Percentiles rank a stretch among this genome's conserved stretches.
Evolutionary conservation across 1,139 yeast genomes (phyloP).

Genomic region (Blastobotrys illinoisensis): DNA sequence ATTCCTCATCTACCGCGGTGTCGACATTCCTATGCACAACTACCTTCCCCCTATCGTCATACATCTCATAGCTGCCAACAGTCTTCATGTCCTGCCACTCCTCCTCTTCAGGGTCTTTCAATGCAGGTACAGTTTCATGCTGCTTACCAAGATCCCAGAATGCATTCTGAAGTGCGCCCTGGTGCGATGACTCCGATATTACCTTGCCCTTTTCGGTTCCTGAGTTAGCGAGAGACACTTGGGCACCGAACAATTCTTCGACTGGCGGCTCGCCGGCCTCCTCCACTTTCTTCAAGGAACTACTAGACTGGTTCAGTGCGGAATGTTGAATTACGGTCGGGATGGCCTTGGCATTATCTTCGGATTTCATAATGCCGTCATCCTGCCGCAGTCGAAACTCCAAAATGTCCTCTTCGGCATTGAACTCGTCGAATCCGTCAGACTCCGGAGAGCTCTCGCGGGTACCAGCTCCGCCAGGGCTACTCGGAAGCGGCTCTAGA

Average conservation of each 20-base stretch:
- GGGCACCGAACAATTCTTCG: slow-evolving; percentile 1
- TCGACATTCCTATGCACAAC: slow-evolving; percentile 30
- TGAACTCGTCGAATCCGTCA: slow-evolving; percentile 8
- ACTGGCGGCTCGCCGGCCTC: neutral
- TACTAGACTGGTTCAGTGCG: neutral
- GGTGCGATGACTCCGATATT: slow-evolving; percentile 21
- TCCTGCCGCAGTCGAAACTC: slow-evolving; percentile 24
- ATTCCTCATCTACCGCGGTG: slow-evolving; percentile 26
- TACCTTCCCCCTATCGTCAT: slow-evolving; percentile 51
- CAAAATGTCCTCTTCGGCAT: slow-evolving; percentile 26
- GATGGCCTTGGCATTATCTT: neutral
- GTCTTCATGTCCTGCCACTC: slow-evolving; percentile 60
- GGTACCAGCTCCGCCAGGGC: neutral
- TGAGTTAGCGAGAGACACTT: neutral
- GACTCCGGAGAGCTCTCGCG: neutral
- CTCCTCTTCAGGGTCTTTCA: slow-evolving; percentile 12
- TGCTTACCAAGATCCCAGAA: neutral
- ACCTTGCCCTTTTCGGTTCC: slow-evolving; percentile 4
- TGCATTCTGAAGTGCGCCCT: slow-evolving; percentile 9
- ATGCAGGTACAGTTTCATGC: neutral
- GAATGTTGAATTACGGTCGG: slow-evolving; percentile 5
- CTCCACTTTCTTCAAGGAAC: neutral
- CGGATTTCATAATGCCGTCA: slow-evolving; percentile 18
- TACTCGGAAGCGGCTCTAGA: neutral
- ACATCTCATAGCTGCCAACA: slow-evolving; percentile 52